Evolutionary conservation across 2,329 filamentous ascomycete genomes (phyloP).

Genomic region (Trichoderma atroviride): DNA sequence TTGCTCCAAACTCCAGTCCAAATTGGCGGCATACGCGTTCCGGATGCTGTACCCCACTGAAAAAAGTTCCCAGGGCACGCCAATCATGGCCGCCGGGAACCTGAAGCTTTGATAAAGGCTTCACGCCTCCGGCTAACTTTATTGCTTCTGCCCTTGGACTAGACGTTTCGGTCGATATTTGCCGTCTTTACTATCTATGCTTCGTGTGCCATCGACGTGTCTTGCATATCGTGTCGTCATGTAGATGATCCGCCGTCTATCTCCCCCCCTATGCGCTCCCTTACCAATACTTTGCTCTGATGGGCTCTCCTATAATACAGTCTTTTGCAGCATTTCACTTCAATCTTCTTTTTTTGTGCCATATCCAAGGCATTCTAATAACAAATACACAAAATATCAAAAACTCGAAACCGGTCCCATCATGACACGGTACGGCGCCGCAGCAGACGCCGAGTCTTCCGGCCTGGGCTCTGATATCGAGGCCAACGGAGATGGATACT

Average conservation of each 20-base stretch:
- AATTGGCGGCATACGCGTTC: constrained; percentile 11
- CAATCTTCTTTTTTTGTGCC: not conserved
- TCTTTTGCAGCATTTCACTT: not conserved
- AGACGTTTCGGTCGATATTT: not conserved
- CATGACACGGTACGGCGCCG: constrained; percentile 15
- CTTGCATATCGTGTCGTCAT: constrained; percentile 17
- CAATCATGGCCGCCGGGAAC: not conserved
- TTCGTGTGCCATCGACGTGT: constrained; percentile 15
- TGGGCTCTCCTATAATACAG: not conserved
- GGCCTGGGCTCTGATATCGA: constrained; percentile 6
- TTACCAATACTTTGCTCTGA: not conserved
- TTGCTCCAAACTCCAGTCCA: not conserved
- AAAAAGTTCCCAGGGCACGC: constrained; percentile 7
- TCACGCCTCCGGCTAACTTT: constrained; percentile 10
- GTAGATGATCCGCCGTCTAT: not conserved
- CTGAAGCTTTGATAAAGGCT: not conserved
- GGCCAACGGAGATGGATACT: not conserved
- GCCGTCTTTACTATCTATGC: not conserved
- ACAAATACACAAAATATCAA: not conserved
- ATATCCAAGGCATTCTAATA: not conserved
- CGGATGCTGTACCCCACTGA: constrained; percentile 22
- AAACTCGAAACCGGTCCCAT: not conserved
- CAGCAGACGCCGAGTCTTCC: constrained; percentile 4
- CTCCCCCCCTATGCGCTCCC: not conserved
- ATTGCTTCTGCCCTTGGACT: not conserved